Evolutionary conservation across 257 asterid species (phyloP).

Genomic region (Cynanchum wilfordii): DNA sequence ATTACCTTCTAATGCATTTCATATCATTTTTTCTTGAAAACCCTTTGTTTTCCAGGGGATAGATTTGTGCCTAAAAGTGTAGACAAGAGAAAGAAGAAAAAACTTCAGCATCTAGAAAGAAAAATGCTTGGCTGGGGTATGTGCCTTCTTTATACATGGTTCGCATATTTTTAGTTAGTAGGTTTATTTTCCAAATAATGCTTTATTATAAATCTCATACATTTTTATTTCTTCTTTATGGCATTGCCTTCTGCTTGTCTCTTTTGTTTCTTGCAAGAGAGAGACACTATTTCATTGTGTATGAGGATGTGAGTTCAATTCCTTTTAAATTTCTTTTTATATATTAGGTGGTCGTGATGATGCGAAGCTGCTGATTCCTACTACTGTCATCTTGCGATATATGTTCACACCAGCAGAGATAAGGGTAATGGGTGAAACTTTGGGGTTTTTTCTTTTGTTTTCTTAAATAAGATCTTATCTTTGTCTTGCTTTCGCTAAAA

Average conservation of each 20-base stretch:
- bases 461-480: background rate
- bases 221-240: background rate
- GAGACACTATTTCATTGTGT: background rate
- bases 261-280: background rate
- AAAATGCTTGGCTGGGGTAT: conserved; percentile 99
- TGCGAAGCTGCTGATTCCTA: conserved; percentile 65
- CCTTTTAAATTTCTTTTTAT: conserved; percentile 21
- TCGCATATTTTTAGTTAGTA: background rate
- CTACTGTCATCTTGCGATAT: conserved; percentile 75
- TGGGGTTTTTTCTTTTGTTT: background rate
- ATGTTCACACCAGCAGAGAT: conserved; percentile 90
- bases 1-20: background rate
- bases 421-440: conserved; percentile 46
- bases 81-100: conserved; percentile 86
- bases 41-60: conserved; percentile 49
- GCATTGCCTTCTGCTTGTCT: background rate
- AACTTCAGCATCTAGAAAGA: conserved; percentile 77
- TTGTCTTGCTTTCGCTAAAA: background rate
- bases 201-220: background rate
- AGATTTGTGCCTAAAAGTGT: conserved; percentile 70
- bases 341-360: conserved; percentile 93
- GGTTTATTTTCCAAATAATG: background rate
- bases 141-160: conserved; percentile 18
- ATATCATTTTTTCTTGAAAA: conserved; percentile 11
- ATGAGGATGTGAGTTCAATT: background rate